Evolutionary conservation across 495 filamentous ascomycete genomes (phyloP).

Genomic region (Xylaria castorea): DNA sequence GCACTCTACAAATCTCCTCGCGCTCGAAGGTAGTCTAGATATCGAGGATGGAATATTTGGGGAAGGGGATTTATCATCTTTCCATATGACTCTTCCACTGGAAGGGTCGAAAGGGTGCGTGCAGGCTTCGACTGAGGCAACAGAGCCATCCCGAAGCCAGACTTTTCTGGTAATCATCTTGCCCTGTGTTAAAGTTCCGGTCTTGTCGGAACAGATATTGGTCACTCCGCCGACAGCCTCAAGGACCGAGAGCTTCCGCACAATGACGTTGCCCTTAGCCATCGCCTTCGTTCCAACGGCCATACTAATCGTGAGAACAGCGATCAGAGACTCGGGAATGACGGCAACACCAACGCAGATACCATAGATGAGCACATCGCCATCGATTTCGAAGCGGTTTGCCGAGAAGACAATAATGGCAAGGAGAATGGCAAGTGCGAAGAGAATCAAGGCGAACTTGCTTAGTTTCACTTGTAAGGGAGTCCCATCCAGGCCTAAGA

Average conservation of each 20-base stretch:
- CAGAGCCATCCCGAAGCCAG: conserved; percentile 49
- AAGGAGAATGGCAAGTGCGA: conserved; percentile 71
- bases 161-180: conserved; percentile 64
- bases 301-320: conserved; percentile 78
- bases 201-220: conserved; percentile 69
- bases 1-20: conserved; percentile 56
- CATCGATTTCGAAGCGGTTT: conserved; percentile 64
- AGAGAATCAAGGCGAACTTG: conserved; percentile 73
- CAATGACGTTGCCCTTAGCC: conserved; percentile 72
- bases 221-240: conserved; percentile 68
- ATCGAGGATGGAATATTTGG: conserved; percentile 23
- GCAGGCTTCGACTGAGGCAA: conserved; percentile 40
- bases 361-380: conserved; percentile 71
- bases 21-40: conserved; percentile 22
- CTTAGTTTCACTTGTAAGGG: conserved; percentile 72
- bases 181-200: conserved; percentile 67
- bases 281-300: conserved; percentile 76
- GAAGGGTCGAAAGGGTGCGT: conserved; percentile 61
- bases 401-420: conserved; percentile 71
- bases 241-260: conserved; percentile 68
- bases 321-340: conserved; percentile 78
- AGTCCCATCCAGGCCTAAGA: conserved; percentile 73
- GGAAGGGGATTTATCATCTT: conserved; percentile 32
- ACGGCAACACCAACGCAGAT: conserved; percentile 72
- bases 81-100: conserved; percentile 42